Conservation (phyloP, 2,329 filamentous ascomycete species). For the Xylariaceae sp. region DNA sequence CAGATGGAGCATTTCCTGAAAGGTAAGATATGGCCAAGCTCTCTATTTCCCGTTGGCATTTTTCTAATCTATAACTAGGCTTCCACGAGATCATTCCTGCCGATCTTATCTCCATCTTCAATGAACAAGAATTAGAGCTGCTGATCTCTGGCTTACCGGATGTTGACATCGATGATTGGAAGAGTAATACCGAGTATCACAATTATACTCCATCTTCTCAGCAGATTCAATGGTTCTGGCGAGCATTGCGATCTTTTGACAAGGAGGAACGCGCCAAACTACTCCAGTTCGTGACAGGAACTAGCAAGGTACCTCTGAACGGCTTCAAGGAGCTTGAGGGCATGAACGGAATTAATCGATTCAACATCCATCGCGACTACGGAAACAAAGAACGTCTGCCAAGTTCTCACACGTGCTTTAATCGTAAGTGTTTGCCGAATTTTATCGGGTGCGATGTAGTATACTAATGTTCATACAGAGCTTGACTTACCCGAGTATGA, state of each 20-base stretch:
- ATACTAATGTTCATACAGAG: conserved; percentile 61
- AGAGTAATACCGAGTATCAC: conserved; percentile 97
- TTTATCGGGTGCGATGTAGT: conserved; percentile 4
- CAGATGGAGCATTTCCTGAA: conserved; percentile 93
- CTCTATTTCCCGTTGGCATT: conserved; percentile 5
- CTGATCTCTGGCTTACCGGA: conserved; percentile 96
- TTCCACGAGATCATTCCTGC: conserved; percentile 98
- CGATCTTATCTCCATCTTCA: conserved; percentile 95
- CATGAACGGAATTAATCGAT: conserved; percentile 97
- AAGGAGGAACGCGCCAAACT: conserved; percentile 98
- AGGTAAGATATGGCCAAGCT: conserved; percentile 52
- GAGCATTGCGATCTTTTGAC: conserved; percentile 93
- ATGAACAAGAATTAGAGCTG: conserved; percentile 95
- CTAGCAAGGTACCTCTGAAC: conserved; percentile 96
- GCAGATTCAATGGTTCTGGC: conserved; percentile 99
- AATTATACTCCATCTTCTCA: conserved; percentile 94
- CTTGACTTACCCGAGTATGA: conserved; percentile 98
- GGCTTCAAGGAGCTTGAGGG: conserved; percentile 99
- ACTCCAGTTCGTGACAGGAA: conserved; percentile 96
- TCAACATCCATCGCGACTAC: conserved; percentile 99
- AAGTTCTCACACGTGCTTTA: conserved; percentile 98
- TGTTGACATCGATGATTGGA: conserved; percentile 98
- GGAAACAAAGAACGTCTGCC: conserved; percentile 94
- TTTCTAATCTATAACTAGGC: conserved; percentile 52
- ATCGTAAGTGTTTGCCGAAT: conserved; percentile 69